Percentiles rank a stretch among this genome's conserved stretches.
phyloP scores from a whole-genome alignment of 768 basidiomycete species.

The Pleurotus citrinopileatus region DNA sequence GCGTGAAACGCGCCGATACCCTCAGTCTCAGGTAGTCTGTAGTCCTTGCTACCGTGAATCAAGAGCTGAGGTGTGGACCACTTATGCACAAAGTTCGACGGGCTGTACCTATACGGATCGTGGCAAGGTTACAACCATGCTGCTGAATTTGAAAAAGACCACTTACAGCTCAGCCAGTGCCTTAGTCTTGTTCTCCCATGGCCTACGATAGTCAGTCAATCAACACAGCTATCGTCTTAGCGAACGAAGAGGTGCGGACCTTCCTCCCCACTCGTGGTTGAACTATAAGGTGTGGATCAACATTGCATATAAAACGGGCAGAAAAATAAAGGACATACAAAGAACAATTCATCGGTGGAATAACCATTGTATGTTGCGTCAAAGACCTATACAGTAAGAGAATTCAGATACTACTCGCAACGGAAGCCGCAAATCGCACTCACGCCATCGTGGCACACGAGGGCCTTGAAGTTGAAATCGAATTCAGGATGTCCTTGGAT shows the following conservation, averaged over 20 bases:
- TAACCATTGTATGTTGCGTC: constrained; percentile 79
- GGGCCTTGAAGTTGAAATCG: constrained; percentile 85
- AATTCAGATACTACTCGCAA: background rate
- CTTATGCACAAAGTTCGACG: constrained; percentile 75
- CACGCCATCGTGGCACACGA: constrained; percentile 92
- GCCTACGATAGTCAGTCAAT: constrained; percentile 30
- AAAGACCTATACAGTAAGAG: constrained; percentile 50
- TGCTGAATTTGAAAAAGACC: background rate
- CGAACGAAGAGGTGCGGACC: constrained; percentile 17
- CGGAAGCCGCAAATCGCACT: constrained; percentile 1
- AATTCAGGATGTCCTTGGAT: constrained; percentile 93
- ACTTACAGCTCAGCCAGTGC: constrained; percentile 55
- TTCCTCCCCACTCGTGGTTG: constrained; percentile 85
- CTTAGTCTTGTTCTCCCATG: constrained; percentile 65
- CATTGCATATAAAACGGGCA: background rate
- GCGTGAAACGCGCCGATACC: constrained; percentile 85
- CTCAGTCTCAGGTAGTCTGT: constrained; percentile 81
- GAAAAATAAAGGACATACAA: constrained; percentile 44
- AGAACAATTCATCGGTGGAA: constrained; percentile 89
- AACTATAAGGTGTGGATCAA: constrained; percentile 41
- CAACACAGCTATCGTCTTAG: background rate
- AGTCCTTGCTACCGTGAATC: constrained; percentile 89
- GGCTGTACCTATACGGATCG: constrained; percentile 55
- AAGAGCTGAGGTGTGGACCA: constrained; percentile 86
- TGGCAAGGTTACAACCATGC: background rate